A percentile compares a stretch with the other conserved stretches of the same genome.
Conservation (phyloP, 1,139 yeast species). For the Scheffersomyces titani region DNA sequence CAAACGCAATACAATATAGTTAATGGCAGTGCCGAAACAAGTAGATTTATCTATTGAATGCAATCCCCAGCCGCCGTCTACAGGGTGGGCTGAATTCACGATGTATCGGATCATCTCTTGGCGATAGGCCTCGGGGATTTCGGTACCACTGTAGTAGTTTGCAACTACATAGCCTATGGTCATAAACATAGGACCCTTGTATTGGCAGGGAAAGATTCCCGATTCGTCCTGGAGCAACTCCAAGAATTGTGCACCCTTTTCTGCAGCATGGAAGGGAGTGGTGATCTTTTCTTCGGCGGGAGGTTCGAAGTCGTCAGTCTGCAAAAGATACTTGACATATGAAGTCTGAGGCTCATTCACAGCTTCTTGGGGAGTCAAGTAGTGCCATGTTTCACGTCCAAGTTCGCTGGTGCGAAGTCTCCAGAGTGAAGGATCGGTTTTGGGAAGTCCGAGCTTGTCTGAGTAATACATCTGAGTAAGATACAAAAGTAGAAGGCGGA, state of each 20-base stretch:
- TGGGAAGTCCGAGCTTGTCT: constrained; percentile 60
- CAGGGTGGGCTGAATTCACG: constrained; percentile 90
- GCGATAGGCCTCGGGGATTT: constrained; percentile 65
- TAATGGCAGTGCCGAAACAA: constrained; percentile 90
- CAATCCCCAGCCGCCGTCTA: constrained; percentile 99
- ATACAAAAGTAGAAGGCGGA: neutral
- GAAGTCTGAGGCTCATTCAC: constrained; percentile 52
- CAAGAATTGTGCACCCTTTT: constrained; percentile 75
- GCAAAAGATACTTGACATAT: constrained; percentile 58
- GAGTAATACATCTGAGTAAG: constrained; percentile 48
- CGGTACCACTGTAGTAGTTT: constrained; percentile 66
- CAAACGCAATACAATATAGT: constrained; percentile 76
- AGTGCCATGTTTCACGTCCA: constrained; percentile 86
- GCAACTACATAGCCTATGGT: constrained; percentile 84
- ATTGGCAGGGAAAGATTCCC: constrained; percentile 89
- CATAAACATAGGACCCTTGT: constrained; percentile 98
- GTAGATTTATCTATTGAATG: constrained; percentile 92
- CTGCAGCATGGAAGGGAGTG: constrained; percentile 64
- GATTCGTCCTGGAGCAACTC: constrained; percentile 66
- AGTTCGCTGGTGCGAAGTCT: constrained; percentile 65
- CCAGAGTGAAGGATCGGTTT: constrained; percentile 77
- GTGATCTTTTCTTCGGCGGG: constrained; percentile 32
- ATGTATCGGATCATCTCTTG: constrained; percentile 79
- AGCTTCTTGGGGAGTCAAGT: constrained; percentile 44
- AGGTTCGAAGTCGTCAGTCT: constrained; percentile 44